These are phyloP conservation scores for Petunia axillaris DNA, from an alignment of 257 asterid genomes.

Conservation along the genomic window DNA sequence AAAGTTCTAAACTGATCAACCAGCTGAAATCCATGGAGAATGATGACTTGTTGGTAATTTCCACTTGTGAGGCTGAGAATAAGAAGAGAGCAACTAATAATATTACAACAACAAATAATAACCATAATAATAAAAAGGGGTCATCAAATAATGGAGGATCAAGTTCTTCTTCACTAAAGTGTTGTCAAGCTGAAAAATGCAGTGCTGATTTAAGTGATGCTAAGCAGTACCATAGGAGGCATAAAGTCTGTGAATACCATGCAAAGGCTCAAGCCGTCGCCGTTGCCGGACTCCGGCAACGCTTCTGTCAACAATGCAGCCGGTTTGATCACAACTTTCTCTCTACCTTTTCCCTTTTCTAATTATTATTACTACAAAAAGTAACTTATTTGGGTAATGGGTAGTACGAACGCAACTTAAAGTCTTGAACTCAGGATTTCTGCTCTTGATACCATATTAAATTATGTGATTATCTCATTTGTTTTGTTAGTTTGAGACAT, in stretches of 20 bases:
- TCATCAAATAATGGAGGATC: background rate
- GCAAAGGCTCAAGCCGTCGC: constrained; percentile 63
- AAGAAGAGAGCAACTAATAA: constrained; percentile 41
- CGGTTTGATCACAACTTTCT: constrained; percentile 39
- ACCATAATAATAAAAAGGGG: constrained; percentile 37
- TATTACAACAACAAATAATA: background rate
- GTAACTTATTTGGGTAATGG: too few relatives aligned
- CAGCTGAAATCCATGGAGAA: constrained; percentile 34
- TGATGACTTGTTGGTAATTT: constrained; percentile 26
- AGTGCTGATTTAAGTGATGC: constrained; percentile 55
- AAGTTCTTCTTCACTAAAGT: constrained; percentile 40
- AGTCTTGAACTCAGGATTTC: too few relatives aligned
- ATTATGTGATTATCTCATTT: too few relatives aligned
- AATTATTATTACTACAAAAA: background rate
- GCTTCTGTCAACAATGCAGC: constrained; percentile 93
- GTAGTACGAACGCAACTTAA: too few relatives aligned
- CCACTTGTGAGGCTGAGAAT: constrained; percentile 40
- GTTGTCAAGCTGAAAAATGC: constrained; percentile 72
- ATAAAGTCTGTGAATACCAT: constrained; percentile 68
- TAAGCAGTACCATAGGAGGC: constrained; percentile 69
- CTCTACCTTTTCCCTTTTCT: background rate
- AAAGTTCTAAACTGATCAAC: background rate
- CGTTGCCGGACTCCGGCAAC: constrained; percentile 76
- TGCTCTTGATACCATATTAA: too few relatives aligned
- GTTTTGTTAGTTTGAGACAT: too few relatives aligned